phyloP scores from a whole-genome alignment of 257 asterid genomes.

The Solanum etuberosum region DNA sequence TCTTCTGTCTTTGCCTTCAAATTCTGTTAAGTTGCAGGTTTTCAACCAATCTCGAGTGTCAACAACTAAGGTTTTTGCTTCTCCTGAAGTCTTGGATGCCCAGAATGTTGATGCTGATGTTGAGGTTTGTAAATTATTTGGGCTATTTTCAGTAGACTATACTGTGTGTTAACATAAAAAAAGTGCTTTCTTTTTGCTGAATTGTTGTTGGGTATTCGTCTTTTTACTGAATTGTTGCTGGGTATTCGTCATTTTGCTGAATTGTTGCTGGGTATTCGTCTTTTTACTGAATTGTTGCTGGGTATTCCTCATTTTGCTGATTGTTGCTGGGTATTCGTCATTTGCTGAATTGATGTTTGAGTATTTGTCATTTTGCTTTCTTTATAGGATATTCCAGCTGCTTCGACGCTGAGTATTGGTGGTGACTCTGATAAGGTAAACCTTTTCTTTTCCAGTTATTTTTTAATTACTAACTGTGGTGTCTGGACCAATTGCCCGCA shows the following conservation, averaged over 20 bases:
- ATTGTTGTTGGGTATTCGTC: neutral
- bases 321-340: neutral
- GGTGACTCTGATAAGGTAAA: slow-evolving; percentile 47
- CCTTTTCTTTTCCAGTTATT: neutral
- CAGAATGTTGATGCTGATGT: neutral
- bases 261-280: neutral
- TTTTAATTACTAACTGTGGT: neutral
- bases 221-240: neutral
- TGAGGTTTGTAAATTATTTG: slow-evolving; percentile 23
- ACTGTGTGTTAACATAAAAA: neutral
- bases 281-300: neutral
- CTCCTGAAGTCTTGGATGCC: slow-evolving; percentile 55
- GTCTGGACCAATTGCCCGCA: neutral
- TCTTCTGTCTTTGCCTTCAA: slow-evolving; percentile 24
- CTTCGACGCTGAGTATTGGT: slow-evolving; percentile 24
- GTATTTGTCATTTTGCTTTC: neutral
- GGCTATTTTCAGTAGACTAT: neutral
- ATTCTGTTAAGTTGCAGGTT: slow-evolving; percentile 17
- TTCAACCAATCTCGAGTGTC: slow-evolving; percentile 30
- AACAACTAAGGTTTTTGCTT: slow-evolving; percentile 36
- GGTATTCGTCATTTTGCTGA: neutral
- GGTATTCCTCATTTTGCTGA: neutral
- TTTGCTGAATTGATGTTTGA: neutral
- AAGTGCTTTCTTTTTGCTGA: neutral
- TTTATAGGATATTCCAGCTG: slow-evolving; percentile 12